These are phyloP conservation scores for Pythium sp. DNA, from an alignment of 352 stramenopile species.

Conservation along the genomic window DNA sequence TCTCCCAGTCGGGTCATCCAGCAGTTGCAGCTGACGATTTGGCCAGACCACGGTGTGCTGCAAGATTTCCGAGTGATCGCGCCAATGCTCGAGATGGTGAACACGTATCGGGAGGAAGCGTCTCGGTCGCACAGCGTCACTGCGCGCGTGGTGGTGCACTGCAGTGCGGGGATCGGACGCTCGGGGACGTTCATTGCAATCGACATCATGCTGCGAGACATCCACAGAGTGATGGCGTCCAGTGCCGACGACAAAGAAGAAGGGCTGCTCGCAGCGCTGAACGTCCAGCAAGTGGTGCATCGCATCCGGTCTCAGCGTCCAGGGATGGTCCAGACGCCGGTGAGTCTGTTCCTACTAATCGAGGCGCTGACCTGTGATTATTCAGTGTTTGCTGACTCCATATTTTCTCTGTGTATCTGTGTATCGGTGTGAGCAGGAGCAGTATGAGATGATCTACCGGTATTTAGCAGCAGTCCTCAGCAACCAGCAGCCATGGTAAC, in stretches of 20 bases:
- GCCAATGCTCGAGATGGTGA: constrained; percentile 70
- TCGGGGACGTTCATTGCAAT: constrained; percentile 86
- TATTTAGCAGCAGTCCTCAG: constrained; percentile 70
- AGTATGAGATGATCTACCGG: constrained; percentile 85
- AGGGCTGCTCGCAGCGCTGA: constrained; percentile 29
- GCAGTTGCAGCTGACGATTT: constrained; percentile 78
- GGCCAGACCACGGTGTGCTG: constrained; percentile 77
- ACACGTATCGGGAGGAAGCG: constrained; percentile 36
- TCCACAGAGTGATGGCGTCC: constrained; percentile 32
- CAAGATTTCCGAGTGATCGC: constrained; percentile 69
- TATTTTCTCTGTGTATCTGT: background rate
- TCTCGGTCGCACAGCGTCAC: constrained; percentile 22
- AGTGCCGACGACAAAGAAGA: constrained; percentile 21
- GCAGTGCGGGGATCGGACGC: constrained; percentile 76
- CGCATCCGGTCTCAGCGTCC: constrained; percentile 64
- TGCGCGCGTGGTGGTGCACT: constrained; percentile 63
- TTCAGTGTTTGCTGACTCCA: constrained; percentile 2
- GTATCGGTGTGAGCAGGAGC: constrained; percentile 43
- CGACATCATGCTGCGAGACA: constrained; percentile 63
- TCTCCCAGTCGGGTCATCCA: constrained; percentile 40
- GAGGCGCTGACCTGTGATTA: background rate
- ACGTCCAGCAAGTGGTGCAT: constrained; percentile 60
- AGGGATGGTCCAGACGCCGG: constrained; percentile 82
- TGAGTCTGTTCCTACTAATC: constrained; percentile 25
- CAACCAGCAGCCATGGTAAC: constrained; percentile 51